Percentiles rank a stretch among this genome's conserved stretches.
phyloP scores from a whole-genome alignment of 768 basidiomycete genomes.

The Fomitopsis serialis region DNA sequence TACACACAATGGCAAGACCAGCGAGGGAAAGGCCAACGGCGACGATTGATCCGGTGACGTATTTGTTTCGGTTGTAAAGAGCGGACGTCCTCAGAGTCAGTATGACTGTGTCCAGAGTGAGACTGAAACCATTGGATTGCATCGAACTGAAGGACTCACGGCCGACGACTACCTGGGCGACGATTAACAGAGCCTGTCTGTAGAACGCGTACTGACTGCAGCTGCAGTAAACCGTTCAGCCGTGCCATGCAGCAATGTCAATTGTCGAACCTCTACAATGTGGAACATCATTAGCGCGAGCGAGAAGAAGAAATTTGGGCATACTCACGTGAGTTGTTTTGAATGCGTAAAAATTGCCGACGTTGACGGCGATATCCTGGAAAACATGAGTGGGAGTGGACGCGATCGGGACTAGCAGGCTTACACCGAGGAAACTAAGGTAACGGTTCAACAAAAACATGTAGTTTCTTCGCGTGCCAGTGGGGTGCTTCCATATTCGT shows the following conservation, averaged over 20 bases:
- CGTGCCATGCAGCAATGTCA: neutral
- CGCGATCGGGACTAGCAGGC: constrained; percentile 25
- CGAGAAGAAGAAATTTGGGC: neutral
- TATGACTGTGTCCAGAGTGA: constrained; percentile 15
- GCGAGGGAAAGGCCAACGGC: constrained; percentile 26
- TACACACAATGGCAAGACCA: constrained; percentile 32
- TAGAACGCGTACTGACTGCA: constrained; percentile 34
- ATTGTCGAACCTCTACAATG: neutral
- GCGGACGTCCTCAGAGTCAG: constrained; percentile 46
- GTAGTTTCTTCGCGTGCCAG: constrained; percentile 31
- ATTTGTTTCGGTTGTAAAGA: constrained; percentile 37
- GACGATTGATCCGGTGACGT: constrained; percentile 32
- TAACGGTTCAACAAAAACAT: constrained; percentile 50
- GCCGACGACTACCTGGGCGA: constrained; percentile 41
- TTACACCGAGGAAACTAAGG: constrained; percentile 33
- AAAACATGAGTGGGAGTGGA: neutral
- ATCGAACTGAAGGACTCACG: constrained; percentile 26
- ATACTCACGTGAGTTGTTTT: constrained; percentile 11
- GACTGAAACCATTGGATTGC: neutral
- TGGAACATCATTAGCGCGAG: neutral
- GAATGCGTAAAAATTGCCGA: constrained; percentile 15
- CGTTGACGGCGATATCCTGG: constrained; percentile 17
- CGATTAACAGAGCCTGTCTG: constrained; percentile 37
- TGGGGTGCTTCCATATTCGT: constrained; percentile 41
- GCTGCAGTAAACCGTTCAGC: constrained; percentile 19